Base-by-base conservation (phyloP, 352 stramenopile species). In the Sclerospora graminicola region DNA sequence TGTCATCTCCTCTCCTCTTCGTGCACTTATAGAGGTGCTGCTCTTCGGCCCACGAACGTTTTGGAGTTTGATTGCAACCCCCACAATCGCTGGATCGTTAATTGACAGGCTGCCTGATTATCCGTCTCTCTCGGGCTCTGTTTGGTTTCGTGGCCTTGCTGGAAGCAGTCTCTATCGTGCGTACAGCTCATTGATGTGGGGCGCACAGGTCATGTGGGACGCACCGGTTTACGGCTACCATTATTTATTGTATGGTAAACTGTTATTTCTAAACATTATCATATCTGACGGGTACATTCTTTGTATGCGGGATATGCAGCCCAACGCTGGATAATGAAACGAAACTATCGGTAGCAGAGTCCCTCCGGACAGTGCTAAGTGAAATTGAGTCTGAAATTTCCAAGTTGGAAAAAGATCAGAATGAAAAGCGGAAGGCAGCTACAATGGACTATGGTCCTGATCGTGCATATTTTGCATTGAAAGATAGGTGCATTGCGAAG, bases 401-500 rank as follows among this genome's bases (percentile, higher is more conserved):
- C 1, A 77, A 71, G 26, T 23, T 87, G 9, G 55, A 81, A 33
- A 74, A 66, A 35, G 57, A 82, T 16, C 60, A 56, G 31, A 62
- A 74, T 0, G 58, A 66, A 0, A 77, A 76, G 28, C 41, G 40
- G 0, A 49, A 69, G 7, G 60, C 69, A 14, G 56, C 62, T 8
- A 54, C 49, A 28, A 61, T 67, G 33, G 73, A 88, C 48, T 94
- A 80, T 34, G 82, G 82, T 7, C 70, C 72, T 0, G 54, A 90
- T 29, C 54, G 69, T 6, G 73, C 69, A n/a, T 93, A 77, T 48
- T 89, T 73, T 47, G 59, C 60, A 19, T 57, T 94, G 8, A 83
- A 87, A 37, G 69, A 86, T 21, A 51, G 75, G 43, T 95, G 84
- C 41, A 70, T 88, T 19, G 66, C 82, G 50, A 84, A 79, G 31